Base-by-base conservation (phyloP, 2,329 filamentous ascomycete species). In the Pseudopithomyces maydicus region DNA sequence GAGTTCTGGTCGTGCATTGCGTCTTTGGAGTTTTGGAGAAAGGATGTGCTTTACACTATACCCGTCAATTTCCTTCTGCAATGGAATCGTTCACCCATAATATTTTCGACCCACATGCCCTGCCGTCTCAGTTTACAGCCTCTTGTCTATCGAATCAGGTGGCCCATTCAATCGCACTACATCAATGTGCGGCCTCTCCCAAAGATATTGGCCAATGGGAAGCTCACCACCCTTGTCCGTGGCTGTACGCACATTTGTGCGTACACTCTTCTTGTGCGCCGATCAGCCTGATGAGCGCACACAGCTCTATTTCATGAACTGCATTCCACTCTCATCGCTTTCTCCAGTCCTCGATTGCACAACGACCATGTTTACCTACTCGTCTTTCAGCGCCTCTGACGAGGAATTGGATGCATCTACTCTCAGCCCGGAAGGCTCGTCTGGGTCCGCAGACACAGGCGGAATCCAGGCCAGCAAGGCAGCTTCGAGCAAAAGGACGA, bases 11-110 rank as follows among this genome's bases (percentile, higher is more conserved):
- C 33, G 14, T 54, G 35, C 43, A 29, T 41, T n/a, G 52, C 52
- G 36, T 53, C 2, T 38, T 48, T 42, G 52, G 53, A 44, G 45
- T 55, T 44, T 48, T 12, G 52, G 52, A 35, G 26, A 42, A 43
- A 47, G 36, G 36, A 17, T 49, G 41, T 43, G 52, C 36, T 42
- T 54, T 43, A 49, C 35, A 19, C 42, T 54, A 54, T 54, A 54
- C 43, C 52, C 43, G 33, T n/a, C 22, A 7, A 36, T 36, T 46
- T 20, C 33, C 14, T 41, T 32, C 43, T 7, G 14, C 19, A 42
- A n/a, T 38, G 23, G 17, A 26, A 10, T 44, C 26, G 12, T n/a
- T 39, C 35, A 23, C 26, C 47, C 2, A 50, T 29, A 3, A 14
- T 23, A 41, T 39, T 29, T 23, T 6, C 8, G 4, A 20, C 19